Evolutionary conservation across 331 rosid species (phyloP).

Genomic region (Dryas integrifolia): DNA sequence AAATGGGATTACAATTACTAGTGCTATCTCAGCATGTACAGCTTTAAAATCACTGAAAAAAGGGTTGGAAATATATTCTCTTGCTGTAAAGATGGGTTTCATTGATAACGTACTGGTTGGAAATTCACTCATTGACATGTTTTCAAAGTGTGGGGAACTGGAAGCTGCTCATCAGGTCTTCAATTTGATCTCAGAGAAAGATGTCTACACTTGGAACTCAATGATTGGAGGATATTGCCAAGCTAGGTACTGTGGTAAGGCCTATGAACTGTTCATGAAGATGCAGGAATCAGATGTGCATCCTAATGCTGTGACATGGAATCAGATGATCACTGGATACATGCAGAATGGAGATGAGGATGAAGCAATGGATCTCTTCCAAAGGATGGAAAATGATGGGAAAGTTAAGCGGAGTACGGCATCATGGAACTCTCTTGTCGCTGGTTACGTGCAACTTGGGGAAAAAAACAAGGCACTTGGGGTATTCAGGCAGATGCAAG

Average conservation of each 20-base stretch:
- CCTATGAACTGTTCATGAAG: slow-evolving; percentile 71
- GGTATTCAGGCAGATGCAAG: slow-evolving; percentile 81
- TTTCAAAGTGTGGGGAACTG: slow-evolving; percentile 72
- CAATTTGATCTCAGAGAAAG: slow-evolving; percentile 57
- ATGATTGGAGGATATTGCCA: slow-evolving; percentile 86
- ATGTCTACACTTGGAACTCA: slow-evolving; percentile 86
- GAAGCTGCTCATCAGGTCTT: slow-evolving; percentile 72
- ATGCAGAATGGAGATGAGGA: slow-evolving; percentile 78
- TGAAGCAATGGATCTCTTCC: slow-evolving; percentile 74
- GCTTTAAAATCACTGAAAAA: slow-evolving; percentile 53
- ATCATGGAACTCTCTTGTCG: slow-evolving; percentile 81
- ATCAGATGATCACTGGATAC: slow-evolving; percentile 82
- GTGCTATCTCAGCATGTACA: slow-evolving; percentile 70
- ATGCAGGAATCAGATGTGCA: slow-evolving; percentile 73
- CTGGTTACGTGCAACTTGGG: slow-evolving; percentile 73
- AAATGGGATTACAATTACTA: slow-evolving; percentile 61
- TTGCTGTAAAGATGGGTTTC: slow-evolving; percentile 62
- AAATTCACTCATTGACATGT: slow-evolving; percentile 80
- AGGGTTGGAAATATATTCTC: slow-evolving; percentile 66
- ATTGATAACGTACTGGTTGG: slow-evolving; percentile 46
- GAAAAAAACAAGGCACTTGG: slow-evolving; percentile 67
- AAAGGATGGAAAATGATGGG: slow-evolving; percentile 71
- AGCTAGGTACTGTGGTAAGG: slow-evolving; percentile 83
- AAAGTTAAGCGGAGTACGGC: slow-evolving; percentile 67
- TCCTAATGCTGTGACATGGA: slow-evolving; percentile 81